phyloP scores from a whole-genome alignment of 2,329 filamentous ascomycete species.

The Rhexocercosporidium sp. region DNA sequence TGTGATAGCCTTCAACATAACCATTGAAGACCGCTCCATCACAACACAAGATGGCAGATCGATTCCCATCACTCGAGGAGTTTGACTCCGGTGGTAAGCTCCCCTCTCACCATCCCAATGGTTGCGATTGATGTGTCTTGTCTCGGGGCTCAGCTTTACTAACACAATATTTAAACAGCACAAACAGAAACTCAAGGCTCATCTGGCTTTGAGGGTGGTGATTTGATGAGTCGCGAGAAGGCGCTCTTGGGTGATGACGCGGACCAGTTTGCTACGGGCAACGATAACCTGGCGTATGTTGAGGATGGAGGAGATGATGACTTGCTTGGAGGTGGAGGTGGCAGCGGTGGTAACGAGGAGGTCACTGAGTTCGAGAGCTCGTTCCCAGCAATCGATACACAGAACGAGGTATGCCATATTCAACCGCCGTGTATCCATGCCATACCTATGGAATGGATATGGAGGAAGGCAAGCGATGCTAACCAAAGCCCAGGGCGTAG shows the following conservation, averaged over 20 bases:
- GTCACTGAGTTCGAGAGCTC: conserved; percentile 76
- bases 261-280: conserved; percentile 80
- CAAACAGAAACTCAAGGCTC: conserved; percentile 64
- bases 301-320: conserved; percentile 72
- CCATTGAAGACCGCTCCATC: conserved; percentile 13
- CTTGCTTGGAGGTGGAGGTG: conserved; percentile 68
- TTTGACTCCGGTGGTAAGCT: conserved; percentile 56
- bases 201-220: conserved; percentile 62
- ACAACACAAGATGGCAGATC: conserved; percentile 55
- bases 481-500: conserved; percentile 61
- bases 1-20: conserved; percentile 15
- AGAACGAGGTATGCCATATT: conserved; percentile 65
- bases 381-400: conserved; percentile 77
- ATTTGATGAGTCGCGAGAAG: conserved; percentile 92
- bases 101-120: not conserved
- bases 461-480: not conserved
- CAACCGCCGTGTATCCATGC: not conserved
- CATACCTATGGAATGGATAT: not conserved
- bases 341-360: conserved; percentile 42
- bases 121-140: not conserved
- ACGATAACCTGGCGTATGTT: conserved; percentile 69
- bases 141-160: conserved; percentile 21
- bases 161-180: conserved; percentile 52
- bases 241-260: conserved; percentile 90
- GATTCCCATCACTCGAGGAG: conserved; percentile 65